phyloP scores from a whole-genome alignment of 2,329 filamentous ascomycete species.

The Verticillium nonalfalfae region DNA sequence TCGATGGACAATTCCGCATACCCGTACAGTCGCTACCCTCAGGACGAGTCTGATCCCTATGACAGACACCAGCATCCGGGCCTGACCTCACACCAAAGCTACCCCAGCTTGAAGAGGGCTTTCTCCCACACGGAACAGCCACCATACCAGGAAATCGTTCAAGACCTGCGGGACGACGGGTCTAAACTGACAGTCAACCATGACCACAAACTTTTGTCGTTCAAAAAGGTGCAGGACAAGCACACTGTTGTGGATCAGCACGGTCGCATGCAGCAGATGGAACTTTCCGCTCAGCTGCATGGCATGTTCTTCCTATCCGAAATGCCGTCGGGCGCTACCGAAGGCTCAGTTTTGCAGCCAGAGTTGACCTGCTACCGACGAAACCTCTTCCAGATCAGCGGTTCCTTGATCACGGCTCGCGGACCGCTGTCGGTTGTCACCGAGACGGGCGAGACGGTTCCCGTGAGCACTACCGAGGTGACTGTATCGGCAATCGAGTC shows the following conservation, averaged over 20 bases:
- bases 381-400: constrained; percentile 94
- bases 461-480: constrained; percentile 77
- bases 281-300: constrained; percentile 67
- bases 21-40: constrained; percentile 46
- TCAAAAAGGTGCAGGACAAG: constrained; percentile 52
- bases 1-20: constrained; percentile 44
- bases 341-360: constrained; percentile 56
- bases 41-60: constrained; percentile 48
- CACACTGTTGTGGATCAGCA: constrained; percentile 54
- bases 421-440: constrained; percentile 74
- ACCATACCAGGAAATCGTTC: constrained; percentile 54
- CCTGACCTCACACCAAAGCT: constrained; percentile 44
- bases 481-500: constrained; percentile 91
- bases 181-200: constrained; percentile 52
- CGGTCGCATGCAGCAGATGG: constrained; percentile 54
- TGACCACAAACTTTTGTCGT: constrained; percentile 55
- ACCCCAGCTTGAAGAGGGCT: constrained; percentile 49
- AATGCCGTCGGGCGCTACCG: constrained; percentile 58
- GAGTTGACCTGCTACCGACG: constrained; percentile 94
- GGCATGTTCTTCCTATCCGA: constrained; percentile 88
- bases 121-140: constrained; percentile 50
- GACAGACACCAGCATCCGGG: constrained; percentile 44
- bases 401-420: constrained; percentile 74
- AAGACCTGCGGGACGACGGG: constrained; percentile 52
- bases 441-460: constrained; percentile 77